Percentiles rank a stretch among this genome's conserved stretches.
phyloP scores from a whole-genome alignment of 305 asterid species.

The Fraxinus platypoda region DNA sequence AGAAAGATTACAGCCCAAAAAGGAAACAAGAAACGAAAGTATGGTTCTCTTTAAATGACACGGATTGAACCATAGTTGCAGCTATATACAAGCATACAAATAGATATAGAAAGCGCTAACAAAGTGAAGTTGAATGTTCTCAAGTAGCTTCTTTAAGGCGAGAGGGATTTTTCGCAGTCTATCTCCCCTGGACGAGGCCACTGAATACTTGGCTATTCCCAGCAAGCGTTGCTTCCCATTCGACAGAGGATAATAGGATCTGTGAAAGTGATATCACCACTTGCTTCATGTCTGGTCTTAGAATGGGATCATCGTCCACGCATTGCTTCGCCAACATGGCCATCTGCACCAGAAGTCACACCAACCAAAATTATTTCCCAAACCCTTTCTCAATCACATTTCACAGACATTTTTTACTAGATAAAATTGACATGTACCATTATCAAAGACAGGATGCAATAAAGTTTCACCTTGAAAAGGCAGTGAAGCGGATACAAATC shows the following conservation, averaged over 20 bases:
- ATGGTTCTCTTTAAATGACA: not conserved
- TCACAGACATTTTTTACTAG: not conserved
- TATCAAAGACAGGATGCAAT: not conserved
- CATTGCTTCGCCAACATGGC: conserved; percentile 90
- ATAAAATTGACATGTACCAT: not conserved
- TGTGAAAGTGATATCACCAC: conserved; percentile 83
- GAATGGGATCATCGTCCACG: conserved; percentile 79
- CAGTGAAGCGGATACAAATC: conserved; percentile 90
- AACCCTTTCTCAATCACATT: not conserved
- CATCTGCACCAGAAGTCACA: conserved; percentile 40
- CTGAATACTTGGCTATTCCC: conserved; percentile 98
- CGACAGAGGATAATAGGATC: conserved; percentile 79
- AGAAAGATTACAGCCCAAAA: not conserved
- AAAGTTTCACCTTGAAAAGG: conserved; percentile 65
- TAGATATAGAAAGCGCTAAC: not conserved
- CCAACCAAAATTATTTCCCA: not conserved
- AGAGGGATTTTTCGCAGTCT: not conserved
- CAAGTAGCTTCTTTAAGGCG: not conserved
- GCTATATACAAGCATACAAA: not conserved
- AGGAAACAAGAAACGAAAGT: not conserved
- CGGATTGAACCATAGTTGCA: not conserved
- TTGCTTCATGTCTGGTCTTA: conserved; percentile 95
- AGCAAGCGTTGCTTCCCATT: conserved; percentile 99
- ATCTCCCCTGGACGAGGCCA: conserved; percentile 94
- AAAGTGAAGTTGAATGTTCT: not conserved